These are phyloP conservation scores for Boletus insuetus DNA, from an alignment of 768 basidiomycete species.

Conservation along the genomic window DNA sequence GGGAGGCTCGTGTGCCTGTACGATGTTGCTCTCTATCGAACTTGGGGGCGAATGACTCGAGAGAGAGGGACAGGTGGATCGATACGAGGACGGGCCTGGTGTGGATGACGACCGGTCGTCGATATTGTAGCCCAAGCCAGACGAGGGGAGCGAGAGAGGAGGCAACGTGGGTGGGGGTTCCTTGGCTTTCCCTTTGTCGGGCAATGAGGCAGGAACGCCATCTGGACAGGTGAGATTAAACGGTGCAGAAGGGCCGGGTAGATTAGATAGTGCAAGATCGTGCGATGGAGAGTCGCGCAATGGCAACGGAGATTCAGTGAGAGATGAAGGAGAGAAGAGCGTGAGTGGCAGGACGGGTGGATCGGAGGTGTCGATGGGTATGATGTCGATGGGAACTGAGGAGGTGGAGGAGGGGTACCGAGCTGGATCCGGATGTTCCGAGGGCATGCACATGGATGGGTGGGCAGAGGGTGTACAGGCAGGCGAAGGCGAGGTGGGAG, in stretches of 20 bases:
- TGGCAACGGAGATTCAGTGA: constrained; percentile 1
- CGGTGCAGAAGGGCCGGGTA: constrained; percentile 17
- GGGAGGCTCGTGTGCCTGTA: constrained; percentile 13
- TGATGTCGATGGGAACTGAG: neutral
- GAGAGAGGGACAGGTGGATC: constrained; percentile 38
- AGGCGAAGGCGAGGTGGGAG: constrained; percentile 1
- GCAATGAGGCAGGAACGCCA: constrained; percentile 24
- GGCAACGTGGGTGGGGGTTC: constrained; percentile 59
- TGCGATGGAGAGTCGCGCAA: constrained; percentile 7
- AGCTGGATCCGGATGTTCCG: constrained; percentile 13
- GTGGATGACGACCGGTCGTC: constrained; percentile 36
- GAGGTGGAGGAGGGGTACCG: neutral
- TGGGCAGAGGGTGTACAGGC: constrained; percentile 10
- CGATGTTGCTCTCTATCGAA: constrained; percentile 10
- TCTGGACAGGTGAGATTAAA: constrained; percentile 11
- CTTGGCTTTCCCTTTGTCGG: constrained; percentile 54
- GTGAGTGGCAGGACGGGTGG: too few species aligned
- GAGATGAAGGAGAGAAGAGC: constrained; percentile 8
- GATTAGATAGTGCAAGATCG: constrained; percentile 25
- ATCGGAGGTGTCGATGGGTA: too few species aligned
- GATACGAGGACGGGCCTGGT: constrained; percentile 35
- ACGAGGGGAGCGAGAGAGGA: constrained; percentile 58
- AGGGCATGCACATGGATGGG: constrained; percentile 5
- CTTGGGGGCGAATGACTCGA: constrained; percentile 11
- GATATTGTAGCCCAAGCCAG: constrained; percentile 46